Base-by-base conservation (phyloP, 2,329 filamentous ascomycete species). In the Rutstroemia sp. region DNA sequence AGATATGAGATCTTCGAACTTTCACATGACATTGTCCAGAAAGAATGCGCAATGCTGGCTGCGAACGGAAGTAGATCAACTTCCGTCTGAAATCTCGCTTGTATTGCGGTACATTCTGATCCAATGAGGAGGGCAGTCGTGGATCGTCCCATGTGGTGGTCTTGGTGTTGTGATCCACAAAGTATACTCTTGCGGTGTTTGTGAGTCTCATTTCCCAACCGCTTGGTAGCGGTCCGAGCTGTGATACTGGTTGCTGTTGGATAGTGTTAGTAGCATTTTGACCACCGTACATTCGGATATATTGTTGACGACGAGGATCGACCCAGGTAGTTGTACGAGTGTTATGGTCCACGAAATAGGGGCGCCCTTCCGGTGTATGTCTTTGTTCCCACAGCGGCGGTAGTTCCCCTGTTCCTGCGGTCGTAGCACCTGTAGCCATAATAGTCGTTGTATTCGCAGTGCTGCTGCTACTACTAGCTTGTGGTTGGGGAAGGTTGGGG, bases 121-220 rank as follows among this genome's bases (percentile, higher is more conserved):
- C 94, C 60, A 99, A 78, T 0, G 94, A 97, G 2, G 92, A 97
- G 23, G 94, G 94, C 64, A 99, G 76, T 68, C 94, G 84, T 38
- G 94, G 94, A 68, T 99, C 94, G 69, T 99, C 94, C 94, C 94
- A 99, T 1, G 94, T 99, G 3, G 94, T 99, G 0, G 94, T 99
- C 78, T 99, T 99, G 46, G 94, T 99, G 75, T 99, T 99, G 76
- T 99, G 94, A 68, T 99, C 94, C 46, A 99, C 94, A 72, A 99
- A 99, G 75, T 99, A 99, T 16, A 99, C 94, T 58, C 94, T 83
- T 27, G 94, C 94, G 14, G 94, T 99, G 73, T 99, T 97, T 53
- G 94, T 99, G 51, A 99, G 84, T 59, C 94, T 89, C 94, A 99
- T 99, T 78, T 99, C 94, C 94, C 94, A 99, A 2, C 94, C 94